Evolutionary conservation across 1,284 basidiomycete genomes (phyloP), one percentile per base, ranked within the genome.

Genomic region (Papiliotrema nemorosa): DNA sequence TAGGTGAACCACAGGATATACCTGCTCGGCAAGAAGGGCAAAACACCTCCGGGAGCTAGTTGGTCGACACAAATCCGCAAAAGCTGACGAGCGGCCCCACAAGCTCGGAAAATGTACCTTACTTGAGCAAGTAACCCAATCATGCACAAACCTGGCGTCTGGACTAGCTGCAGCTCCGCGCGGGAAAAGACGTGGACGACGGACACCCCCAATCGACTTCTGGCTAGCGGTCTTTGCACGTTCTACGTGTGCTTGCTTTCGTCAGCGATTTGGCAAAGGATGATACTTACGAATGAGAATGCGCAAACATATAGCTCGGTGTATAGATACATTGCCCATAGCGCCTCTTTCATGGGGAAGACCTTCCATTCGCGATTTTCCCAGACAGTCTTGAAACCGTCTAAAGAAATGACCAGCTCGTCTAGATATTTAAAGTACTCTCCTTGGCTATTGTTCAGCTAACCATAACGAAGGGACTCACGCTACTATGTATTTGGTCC

Each of bases 1-100:
- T 72, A 73, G n/a, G 67, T 70, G 52, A 71, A 73, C 73, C 73
- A 75, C 22, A 73, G 52, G 9, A 73, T 52, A 46, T 69, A 69
- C 14, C 73, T 60, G 14, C 66, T 68, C 1, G 73, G 73, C 1
- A 75, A 53, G 43, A 63, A 75, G 5, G 69, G 67, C 24, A 75
- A 50, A 22, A 67, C 70, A 16, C 71, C 72, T 21, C 69, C 70
- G 1, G 70, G 70, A 36, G 62, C 58, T 2, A 74, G 50, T 16
- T 58, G 59, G 44, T 73, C 66, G 20, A 70, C 66, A 51, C 70
- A 73, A 25, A 75, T 70, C 34, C 61, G 57, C 7, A 75, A 57
- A 2, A 75, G 52, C 45, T 70, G 64, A 14, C 66, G 48, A 2
- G 70, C 72, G 0, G 73, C 70, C 44, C 72, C 69, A 47, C 67